A percentile compares a stretch with the other conserved stretches of the same genome.
phyloP scores from a whole-genome alignment of 768 basidiomycete genomes.

The Candolleomyces eurysporus region DNA sequence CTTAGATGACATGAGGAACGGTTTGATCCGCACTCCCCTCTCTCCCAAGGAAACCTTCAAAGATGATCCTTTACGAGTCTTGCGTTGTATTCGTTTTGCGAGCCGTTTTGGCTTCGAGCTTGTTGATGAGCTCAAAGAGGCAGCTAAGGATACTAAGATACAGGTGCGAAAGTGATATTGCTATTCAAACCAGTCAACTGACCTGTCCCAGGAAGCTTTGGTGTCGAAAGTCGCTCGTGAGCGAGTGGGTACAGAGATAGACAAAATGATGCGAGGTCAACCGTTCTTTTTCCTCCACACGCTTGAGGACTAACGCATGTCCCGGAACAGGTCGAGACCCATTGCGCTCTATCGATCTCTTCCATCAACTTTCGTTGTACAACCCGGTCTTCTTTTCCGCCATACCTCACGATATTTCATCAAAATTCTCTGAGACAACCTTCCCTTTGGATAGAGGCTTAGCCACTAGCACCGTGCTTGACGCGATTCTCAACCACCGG shows the following conservation, averaged over 20 bases:
- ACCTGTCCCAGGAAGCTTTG: constrained; percentile 50
- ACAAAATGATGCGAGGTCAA: constrained; percentile 90
- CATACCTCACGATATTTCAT: constrained; percentile 43
- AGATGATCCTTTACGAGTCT: constrained; percentile 92
- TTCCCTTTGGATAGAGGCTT: constrained; percentile 44
- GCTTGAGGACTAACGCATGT: neutral
- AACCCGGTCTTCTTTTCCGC: constrained; percentile 53
- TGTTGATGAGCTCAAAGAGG: constrained; percentile 61
- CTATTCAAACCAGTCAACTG: too few relatives aligned
- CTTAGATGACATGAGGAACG: constrained; percentile 74
- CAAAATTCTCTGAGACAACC: constrained; percentile 44
- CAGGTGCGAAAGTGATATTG: constrained; percentile 41
- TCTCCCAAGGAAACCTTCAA: constrained; percentile 84
- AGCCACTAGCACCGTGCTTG: constrained; percentile 57
- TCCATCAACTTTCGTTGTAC: constrained; percentile 72
- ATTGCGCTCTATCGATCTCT: constrained; percentile 68
- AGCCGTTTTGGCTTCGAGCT: constrained; percentile 85
- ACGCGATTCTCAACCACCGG: constrained; percentile 39
- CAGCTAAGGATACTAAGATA: constrained; percentile 59
- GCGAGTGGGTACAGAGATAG: constrained; percentile 86
- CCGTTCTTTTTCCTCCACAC: neutral
- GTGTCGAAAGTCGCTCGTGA: constrained; percentile 84
- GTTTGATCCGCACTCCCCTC: constrained; percentile 85
- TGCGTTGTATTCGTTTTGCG: constrained; percentile 89
- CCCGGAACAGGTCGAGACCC: constrained; percentile 64